Percentiles rank a stretch among this genome's conserved stretches.
Conservation (phyloP, 495 filamentous ascomycete species). For the Xylaria scruposa region DNA sequence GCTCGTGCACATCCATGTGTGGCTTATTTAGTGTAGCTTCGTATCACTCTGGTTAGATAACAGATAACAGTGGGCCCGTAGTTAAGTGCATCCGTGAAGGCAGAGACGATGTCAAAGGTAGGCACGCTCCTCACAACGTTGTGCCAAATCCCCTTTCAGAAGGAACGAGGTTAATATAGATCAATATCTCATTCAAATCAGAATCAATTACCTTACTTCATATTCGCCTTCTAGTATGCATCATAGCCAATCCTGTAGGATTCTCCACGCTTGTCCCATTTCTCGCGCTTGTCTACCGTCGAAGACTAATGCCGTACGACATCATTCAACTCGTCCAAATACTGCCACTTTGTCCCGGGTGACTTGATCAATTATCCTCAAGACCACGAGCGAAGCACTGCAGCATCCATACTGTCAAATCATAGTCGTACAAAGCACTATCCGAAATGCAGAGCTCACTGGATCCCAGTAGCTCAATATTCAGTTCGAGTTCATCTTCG, state of each 20-base stretch:
- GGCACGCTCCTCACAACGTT: not conserved
- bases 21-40: no score
- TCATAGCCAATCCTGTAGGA: not conserved
- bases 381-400: not conserved
- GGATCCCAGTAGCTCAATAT: not conserved
- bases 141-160: not conserved
- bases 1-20: not conserved
- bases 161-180: not conserved
- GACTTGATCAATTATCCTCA: not conserved
- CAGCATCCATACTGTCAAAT: not conserved
- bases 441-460: constrained; percentile 1
- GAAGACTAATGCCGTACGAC: not conserved
- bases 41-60: no score
- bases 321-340: not conserved
- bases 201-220: not conserved
- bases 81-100: no score
- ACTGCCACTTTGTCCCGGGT: not conserved
- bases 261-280: not conserved
- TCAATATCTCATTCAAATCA: not conserved
- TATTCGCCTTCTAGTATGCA: not conserved
- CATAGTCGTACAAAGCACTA: not conserved
- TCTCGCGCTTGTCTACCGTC: not conserved
- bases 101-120: not conserved
- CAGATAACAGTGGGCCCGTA: no score
- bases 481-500: not conserved